These are phyloP conservation scores for Tylopilus sp. DNA, from an alignment of 768 basidiomycete genomes.

Conservation along the genomic window DNA sequence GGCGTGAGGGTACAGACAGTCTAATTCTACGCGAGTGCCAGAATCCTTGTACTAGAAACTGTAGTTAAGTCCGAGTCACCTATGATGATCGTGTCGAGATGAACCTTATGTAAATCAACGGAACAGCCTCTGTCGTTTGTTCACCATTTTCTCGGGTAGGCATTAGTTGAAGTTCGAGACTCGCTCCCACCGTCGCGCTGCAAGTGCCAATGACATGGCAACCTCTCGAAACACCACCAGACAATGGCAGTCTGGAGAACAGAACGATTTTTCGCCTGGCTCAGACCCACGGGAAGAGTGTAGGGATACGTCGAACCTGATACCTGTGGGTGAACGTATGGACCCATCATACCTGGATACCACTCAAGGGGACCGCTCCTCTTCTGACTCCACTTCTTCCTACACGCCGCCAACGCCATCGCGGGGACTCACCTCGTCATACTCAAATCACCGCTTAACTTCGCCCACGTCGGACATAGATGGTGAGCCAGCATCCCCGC, in stretches of 20 bases:
- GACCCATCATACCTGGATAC: constrained; percentile 25
- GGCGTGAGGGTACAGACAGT: too few relatives aligned
- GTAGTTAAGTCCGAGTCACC: too few relatives aligned
- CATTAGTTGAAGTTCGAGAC: not conserved
- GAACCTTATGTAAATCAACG: not conserved
- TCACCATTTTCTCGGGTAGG: not conserved
- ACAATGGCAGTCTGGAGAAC: constrained; percentile 25
- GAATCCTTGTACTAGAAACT: too few relatives aligned
- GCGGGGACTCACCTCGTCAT: constrained; percentile 54
- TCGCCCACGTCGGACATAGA: constrained; percentile 62
- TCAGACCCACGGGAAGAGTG: constrained; percentile 41
- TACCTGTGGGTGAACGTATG: constrained; percentile 7
- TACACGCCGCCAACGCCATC: constrained; percentile 58
- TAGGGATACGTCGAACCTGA: constrained; percentile 12
- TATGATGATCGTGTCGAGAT: not conserved
- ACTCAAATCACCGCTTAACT: constrained; percentile 45
- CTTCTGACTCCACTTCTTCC: constrained; percentile 27
- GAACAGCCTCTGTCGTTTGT: constrained; percentile 2
- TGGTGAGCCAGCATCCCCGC: constrained; percentile 51
- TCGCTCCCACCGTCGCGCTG: constrained; percentile 12
- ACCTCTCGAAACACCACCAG: constrained; percentile 10
- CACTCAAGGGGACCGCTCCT: constrained; percentile 19
- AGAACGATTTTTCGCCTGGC: constrained; percentile 45
- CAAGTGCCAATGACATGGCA: constrained; percentile 18
- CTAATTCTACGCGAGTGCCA: too few relatives aligned